These are phyloP conservation scores for Tetrahymena borealis DNA, from an alignment of 73 alveolate species.

Conservation along the genomic window DNA sequence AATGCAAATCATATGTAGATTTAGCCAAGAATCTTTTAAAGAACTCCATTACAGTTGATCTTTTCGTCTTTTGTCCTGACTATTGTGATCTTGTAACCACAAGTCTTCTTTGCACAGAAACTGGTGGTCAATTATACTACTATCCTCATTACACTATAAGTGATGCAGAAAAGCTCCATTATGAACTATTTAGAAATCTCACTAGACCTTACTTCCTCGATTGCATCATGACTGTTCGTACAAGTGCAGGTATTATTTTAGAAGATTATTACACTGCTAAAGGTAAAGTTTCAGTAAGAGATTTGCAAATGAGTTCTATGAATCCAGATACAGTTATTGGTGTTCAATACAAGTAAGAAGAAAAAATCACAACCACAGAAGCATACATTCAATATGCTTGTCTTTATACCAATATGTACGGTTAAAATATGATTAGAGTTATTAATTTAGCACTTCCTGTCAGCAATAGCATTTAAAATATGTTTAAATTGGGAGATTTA, in stretches of 20 bases:
- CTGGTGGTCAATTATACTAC: slow-evolving; percentile 34
- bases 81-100: slow-evolving; percentile 25
- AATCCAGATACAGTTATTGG: slow-evolving; percentile 64
- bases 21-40: slow-evolving; percentile 6
- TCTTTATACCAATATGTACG: slow-evolving; percentile 50
- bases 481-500: slow-evolving; percentile 55
- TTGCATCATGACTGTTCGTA: slow-evolving; percentile 50
- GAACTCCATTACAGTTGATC: slow-evolving; percentile 18
- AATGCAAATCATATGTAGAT: slow-evolving; percentile 7
- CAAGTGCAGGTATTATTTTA: slow-evolving; percentile 53
- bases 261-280: slow-evolving; percentile 49
- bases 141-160: slow-evolving; percentile 13
- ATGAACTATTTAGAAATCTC: slow-evolving; percentile 57
- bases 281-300: slow-evolving; percentile 44
- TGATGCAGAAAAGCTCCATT: slow-evolving; percentile 34
- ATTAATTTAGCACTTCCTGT: slow-evolving; percentile 48
- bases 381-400: slow-evolving; percentile 62
- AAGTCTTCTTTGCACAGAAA: slow-evolving; percentile 17
- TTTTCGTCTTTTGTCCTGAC: slow-evolving; percentile 20
- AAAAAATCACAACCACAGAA: slow-evolving; percentile 43
- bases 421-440: slow-evolving; percentile 61
- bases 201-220: slow-evolving; percentile 61
- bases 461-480: slow-evolving; percentile 28
- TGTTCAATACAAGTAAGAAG: slow-evolving; percentile 50
- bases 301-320: slow-evolving; percentile 54